Percentiles rank a stretch among this genome's conserved stretches.
Evolutionary conservation across 352 stramenopile species (phyloP).

Genomic region (Vaucheria bursata): DNA sequence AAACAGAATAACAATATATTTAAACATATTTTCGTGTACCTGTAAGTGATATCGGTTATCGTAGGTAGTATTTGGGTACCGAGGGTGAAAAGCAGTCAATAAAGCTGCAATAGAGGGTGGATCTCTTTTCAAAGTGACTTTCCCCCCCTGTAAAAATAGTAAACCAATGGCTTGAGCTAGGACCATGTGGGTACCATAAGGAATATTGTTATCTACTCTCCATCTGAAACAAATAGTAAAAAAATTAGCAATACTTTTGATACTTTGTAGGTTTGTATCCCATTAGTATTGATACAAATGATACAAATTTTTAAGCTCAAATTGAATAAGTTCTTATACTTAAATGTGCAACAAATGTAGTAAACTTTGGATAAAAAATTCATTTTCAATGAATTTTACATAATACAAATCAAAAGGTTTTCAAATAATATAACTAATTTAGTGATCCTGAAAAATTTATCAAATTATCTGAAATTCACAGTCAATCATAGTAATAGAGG

Average conservation of each 20-base stretch:
- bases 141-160: slow-evolving; percentile 88
- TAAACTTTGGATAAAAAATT: background rate
- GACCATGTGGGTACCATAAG: slow-evolving; percentile 90
- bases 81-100: slow-evolving; percentile 83
- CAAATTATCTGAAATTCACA: too few species aligned
- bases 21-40: too few species aligned
- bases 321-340: background rate
- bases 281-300: background rate
- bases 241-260: background rate
- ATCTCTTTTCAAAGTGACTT: slow-evolving; percentile 67
- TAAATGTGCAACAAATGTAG: background rate
- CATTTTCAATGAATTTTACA: too few species aligned
- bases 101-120: slow-evolving; percentile 81
- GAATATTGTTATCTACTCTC: slow-evolving; percentile 55
- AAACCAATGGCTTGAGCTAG: slow-evolving; percentile 85
- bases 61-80: slow-evolving; percentile 50
- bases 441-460: too few species aligned
- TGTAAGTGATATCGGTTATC: slow-evolving; percentile 48
- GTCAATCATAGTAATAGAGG: too few species aligned
- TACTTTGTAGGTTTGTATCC: background rate
- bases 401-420: too few species aligned
- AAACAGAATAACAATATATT: too few species aligned
- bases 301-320: background rate
- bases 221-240: background rate
- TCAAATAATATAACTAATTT: too few species aligned